A percentile compares a stretch with the other conserved stretches of the same genome.
These are phyloP conservation scores for Megacollybia marginata DNA, from an alignment of 768 basidiomycete genomes.

Conservation along the genomic window DNA sequence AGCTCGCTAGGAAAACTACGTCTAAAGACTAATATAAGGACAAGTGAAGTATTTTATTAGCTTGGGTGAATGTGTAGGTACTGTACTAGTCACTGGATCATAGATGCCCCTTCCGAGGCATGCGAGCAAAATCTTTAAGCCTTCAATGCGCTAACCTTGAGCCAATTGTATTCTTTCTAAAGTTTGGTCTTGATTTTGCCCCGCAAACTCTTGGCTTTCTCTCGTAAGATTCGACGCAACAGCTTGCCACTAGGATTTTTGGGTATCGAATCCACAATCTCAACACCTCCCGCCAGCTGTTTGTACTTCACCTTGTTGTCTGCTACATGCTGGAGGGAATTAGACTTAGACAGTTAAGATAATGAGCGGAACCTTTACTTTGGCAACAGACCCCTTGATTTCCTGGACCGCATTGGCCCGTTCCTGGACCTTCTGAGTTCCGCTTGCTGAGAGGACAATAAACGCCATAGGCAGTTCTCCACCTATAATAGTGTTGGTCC, in stretches of 20 bases:
- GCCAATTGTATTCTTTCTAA: too few relatives aligned
- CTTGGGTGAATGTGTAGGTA: too few relatives aligned
- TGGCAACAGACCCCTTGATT: constrained; percentile 38
- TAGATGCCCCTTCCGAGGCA: too few relatives aligned
- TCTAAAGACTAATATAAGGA: too few relatives aligned
- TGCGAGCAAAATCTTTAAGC: too few relatives aligned
- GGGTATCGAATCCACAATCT: constrained; percentile 47
- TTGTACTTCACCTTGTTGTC: constrained; percentile 52
- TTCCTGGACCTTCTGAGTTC: constrained; percentile 24
- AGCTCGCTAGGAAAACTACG: too few relatives aligned
- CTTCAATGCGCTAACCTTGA: too few relatives aligned
- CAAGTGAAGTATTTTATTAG: too few relatives aligned
- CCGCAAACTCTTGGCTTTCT: constrained; percentile 31
- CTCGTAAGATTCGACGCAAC: constrained; percentile 42
- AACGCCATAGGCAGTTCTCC: constrained; percentile 71
- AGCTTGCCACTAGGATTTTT: constrained; percentile 60
- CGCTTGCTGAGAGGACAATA: constrained; percentile 42
- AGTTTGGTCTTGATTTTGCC: too few relatives aligned
- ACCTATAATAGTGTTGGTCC: constrained; percentile 15
- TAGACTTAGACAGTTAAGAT: background rate
- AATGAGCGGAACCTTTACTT: constrained; percentile 25
- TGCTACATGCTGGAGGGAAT: constrained; percentile 43
- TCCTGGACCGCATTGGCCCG: constrained; percentile 19
- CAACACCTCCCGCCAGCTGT: constrained; percentile 50
- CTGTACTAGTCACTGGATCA: too few relatives aligned